phyloP scores from a whole-genome alignment of 2,329 filamentous ascomycete species.

The Fusarium falciforme region DNA sequence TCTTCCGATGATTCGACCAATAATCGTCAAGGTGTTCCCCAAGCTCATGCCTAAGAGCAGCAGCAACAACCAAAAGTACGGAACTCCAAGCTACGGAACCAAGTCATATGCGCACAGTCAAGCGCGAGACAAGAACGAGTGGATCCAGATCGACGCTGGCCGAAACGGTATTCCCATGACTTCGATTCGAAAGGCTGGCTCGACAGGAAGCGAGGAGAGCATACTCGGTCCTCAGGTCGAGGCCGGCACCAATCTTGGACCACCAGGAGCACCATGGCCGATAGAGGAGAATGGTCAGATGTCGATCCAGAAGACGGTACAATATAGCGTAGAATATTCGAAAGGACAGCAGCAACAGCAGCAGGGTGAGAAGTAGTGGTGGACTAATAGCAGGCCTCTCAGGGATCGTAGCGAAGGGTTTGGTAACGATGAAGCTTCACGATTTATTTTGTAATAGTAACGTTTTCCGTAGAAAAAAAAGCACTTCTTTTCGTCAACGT shows the following conservation, averaged over 20 bases:
- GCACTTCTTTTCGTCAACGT: neutral
- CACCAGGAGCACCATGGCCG: conserved; percentile 5
- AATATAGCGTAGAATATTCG: conserved; percentile 33
- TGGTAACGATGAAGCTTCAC: neutral
- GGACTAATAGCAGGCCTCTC: neutral
- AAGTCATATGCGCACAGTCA: conserved; percentile 37
- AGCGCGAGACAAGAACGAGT: conserved; percentile 32
- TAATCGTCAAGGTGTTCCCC: conserved; percentile 43
- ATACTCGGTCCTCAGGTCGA: conserved; percentile 26
- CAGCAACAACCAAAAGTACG: conserved; percentile 31
- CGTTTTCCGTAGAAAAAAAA: neutral
- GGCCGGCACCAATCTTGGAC: conserved; percentile 7
- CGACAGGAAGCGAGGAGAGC: conserved; percentile 42
- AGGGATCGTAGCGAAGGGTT: neutral
- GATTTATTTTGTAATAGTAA: conserved; percentile 14
- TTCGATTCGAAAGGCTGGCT: conserved; percentile 30
- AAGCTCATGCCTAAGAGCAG: conserved; percentile 37
- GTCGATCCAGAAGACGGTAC: conserved; percentile 33
- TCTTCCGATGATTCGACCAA: conserved; percentile 52
- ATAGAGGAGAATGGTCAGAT: conserved; percentile 4
- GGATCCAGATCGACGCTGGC: conserved; percentile 37
- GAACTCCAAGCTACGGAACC: conserved; percentile 22
- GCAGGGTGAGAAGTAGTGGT: neutral
- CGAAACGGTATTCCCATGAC: conserved; percentile 34
- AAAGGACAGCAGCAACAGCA: neutral